Percentiles rank a stretch among this genome's conserved stretches.
Evolutionary conservation across 2,329 filamentous ascomycete species (phyloP).

Genomic region (Fusarium paranaense): DNA sequence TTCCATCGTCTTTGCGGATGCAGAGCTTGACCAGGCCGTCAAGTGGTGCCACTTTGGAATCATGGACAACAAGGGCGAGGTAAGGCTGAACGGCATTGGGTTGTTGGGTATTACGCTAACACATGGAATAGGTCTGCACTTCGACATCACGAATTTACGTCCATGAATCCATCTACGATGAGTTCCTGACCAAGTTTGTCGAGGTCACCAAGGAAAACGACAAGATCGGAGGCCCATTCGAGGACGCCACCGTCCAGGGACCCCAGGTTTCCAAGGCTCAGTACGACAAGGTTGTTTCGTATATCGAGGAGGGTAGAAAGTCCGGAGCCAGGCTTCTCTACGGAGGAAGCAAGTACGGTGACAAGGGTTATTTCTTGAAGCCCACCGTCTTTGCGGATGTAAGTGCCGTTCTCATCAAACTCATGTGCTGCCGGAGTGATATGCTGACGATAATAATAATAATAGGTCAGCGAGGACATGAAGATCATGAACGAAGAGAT

Average conservation of each 20-base stretch:
- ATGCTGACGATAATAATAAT: too few relatives aligned
- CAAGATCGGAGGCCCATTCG: constrained; percentile 72
- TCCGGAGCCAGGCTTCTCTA: constrained; percentile 69
- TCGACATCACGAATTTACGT: constrained; percentile 70
- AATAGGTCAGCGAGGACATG: constrained; percentile 43
- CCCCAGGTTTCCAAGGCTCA: constrained; percentile 74
- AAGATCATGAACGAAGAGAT: constrained; percentile 47
- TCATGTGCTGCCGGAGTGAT: too few relatives aligned
- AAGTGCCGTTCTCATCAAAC: too few relatives aligned
- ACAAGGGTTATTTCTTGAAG: constrained; percentile 43
- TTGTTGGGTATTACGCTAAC: not conserved
- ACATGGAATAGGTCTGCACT: constrained; percentile 60
- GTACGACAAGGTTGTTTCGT: constrained; percentile 72
- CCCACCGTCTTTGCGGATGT: constrained; percentile 46
- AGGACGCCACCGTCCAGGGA: constrained; percentile 71
- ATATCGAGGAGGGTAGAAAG: constrained; percentile 72
- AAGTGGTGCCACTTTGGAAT: constrained; percentile 58
- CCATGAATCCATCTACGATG: constrained; percentile 66
- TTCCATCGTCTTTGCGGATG: constrained; percentile 68
- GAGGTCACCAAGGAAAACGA: constrained; percentile 60
- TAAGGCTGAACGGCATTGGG: too few relatives aligned
- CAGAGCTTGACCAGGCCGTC: constrained; percentile 70
- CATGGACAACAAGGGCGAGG: constrained; percentile 63
- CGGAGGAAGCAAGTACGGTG: constrained; percentile 42
- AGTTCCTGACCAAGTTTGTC: constrained; percentile 68